A percentile compares a stretch with the other conserved stretches of the same genome.
phyloP scores from a whole-genome alignment of 2,329 filamentous ascomycete genomes.

The Stachybotrys chlorohalonatus region DNA sequence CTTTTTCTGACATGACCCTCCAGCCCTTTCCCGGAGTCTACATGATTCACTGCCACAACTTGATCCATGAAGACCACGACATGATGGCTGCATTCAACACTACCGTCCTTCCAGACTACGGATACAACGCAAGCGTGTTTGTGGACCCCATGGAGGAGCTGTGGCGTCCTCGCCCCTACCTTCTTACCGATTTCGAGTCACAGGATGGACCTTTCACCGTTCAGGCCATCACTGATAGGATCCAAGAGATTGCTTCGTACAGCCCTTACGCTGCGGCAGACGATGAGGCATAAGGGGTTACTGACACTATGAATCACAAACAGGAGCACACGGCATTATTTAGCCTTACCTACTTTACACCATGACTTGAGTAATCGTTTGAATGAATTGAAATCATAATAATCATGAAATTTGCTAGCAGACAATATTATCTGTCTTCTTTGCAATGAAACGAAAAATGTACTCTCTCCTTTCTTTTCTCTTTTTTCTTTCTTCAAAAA shows the following conservation, averaged over 20 bases:
- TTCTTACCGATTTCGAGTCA: neutral
- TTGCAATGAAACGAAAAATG: too few relatives aligned
- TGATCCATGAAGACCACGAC: conserved; percentile 1
- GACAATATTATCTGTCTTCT: too few relatives aligned
- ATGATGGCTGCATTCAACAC: conserved; percentile 1
- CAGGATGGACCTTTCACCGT: neutral
- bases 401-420: too few relatives aligned
- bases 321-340: too few relatives aligned
- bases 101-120: neutral
- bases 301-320: too few relatives aligned
- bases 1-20: neutral
- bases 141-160: neutral
- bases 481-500: too few relatives aligned
- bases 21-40: neutral
- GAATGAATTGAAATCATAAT: too few relatives aligned
- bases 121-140: neutral
- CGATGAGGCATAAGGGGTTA: neutral
- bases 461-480: too few relatives aligned
- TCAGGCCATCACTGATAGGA: neutral
- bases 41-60: conserved; percentile 1
- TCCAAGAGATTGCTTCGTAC: neutral
- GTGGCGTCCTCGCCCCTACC: neutral
- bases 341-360: too few relatives aligned
- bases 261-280: neutral
- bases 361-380: too few relatives aligned